Base-by-base conservation (phyloP, 192 early-diverging fungal species). In the Coemansia sp. region DNA sequence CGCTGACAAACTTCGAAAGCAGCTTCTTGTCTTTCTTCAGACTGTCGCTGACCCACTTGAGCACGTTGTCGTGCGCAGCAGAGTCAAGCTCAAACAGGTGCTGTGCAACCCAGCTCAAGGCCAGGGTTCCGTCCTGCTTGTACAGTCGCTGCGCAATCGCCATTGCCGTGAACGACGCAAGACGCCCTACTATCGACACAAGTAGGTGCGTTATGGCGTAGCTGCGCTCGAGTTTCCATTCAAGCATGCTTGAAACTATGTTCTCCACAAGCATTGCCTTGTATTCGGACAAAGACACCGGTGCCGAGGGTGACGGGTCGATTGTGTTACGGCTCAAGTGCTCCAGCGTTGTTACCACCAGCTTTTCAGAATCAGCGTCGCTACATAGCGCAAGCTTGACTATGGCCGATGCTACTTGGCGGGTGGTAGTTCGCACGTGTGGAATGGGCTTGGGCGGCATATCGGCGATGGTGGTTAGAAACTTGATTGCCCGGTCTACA, bases 381-480 rank as follows among this genome's bases (percentile, higher is more conserved):
- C 40, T 35, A 34, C 11, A n/a, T 8, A 55, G 9, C 3, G 29
- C 33, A 1, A 66, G 37, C n/a, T n/a, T 24, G n/a, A 35, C 11
- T 22, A 66, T 32, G 1, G 38, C 53, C n/a, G 38, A 15, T 4
- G 69, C 58, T 0, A 66, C 35, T 3, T 41, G 29, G 4, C 37
- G 18, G 11, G 70, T 66, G 24, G 50, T 50, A 12, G 27, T 43
- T 9, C 46, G 21, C 8, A 6, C 19, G 22, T 44, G 21, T 7
- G 22, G 18, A 7, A 65, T 12, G 8, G 58, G 33, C 40, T 62
- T 56, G 27, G 58, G 18, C 15, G 74, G 74, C 74, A 76, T 67
- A 3, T 58, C 57, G 2, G 41, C 32, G 24, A 76, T 18, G 0
- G 74, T 70, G 15, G 38, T 37, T 3, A 76, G 48, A 17, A 62